Evolutionary conservation across 2,329 filamentous ascomycete species (phyloP).

Genomic region (Microcera coccophila): DNA sequence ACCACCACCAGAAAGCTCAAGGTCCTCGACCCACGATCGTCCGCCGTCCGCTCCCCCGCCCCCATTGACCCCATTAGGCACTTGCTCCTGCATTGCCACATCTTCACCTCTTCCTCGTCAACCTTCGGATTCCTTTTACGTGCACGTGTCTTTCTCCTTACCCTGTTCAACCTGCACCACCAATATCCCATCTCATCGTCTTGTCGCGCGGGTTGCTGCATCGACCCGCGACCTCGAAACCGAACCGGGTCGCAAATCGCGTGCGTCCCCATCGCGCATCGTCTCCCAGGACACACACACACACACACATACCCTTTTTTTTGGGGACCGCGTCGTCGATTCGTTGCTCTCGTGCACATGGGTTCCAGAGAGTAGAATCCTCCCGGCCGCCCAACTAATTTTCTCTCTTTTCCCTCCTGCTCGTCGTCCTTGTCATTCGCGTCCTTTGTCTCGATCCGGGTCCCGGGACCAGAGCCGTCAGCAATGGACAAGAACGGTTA

Average conservation of each 20-base stretch:
- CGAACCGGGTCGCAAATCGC: slow-evolving; percentile 17
- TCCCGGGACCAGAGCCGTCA: slow-evolving; percentile 8
- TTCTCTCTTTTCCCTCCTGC: slow-evolving; percentile 3
- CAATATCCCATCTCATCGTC: background rate
- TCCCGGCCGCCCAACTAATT: slow-evolving; percentile 19
- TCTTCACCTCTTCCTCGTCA: background rate
- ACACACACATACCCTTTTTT: slow-evolving; percentile 8
- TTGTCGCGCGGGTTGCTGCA: slow-evolving; percentile 16
- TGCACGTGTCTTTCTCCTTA: background rate
- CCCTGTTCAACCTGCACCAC: background rate
- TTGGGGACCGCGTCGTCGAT: slow-evolving; percentile 13
- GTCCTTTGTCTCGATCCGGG: slow-evolving; percentile 11
- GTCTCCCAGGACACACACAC: slow-evolving; percentile 7
- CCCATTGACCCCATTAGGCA: background rate
- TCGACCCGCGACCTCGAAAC: slow-evolving; percentile 18
- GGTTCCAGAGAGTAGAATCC: slow-evolving; percentile 19
- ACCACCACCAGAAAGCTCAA: slow-evolving; percentile 17
- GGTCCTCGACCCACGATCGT: slow-evolving; percentile 18
- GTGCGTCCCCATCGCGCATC: slow-evolving; percentile 12
- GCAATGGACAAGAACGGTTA: slow-evolving; percentile 46
- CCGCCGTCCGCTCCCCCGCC: slow-evolving; percentile 7
- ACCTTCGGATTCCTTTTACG: background rate
- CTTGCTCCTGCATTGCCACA: background rate
- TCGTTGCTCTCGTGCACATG: slow-evolving; percentile 24
- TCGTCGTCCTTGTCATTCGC: slow-evolving; percentile 6